phyloP scores from a whole-genome alignment of 371 early-diverging fungal species.

The Mucor velutinosus region DNA sequence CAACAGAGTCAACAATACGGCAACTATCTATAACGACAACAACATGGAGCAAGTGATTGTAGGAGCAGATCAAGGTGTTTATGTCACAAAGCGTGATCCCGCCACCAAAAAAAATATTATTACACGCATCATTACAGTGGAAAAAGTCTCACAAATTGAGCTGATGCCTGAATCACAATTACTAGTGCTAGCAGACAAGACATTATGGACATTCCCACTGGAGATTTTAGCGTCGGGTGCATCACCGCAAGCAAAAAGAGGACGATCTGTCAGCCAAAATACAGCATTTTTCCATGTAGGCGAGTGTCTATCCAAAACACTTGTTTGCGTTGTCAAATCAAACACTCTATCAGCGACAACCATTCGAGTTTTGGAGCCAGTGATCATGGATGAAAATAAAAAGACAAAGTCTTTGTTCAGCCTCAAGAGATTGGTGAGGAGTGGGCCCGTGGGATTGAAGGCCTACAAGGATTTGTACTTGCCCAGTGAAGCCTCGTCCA shows the following conservation, averaged over 20 bases:
- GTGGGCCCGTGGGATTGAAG: slow-evolving; percentile 56
- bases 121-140: slow-evolving; percentile 67
- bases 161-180: slow-evolving; percentile 73
- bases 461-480: slow-evolving; percentile 89
- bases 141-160: slow-evolving; percentile 85
- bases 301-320: slow-evolving; percentile 51
- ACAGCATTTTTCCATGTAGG: slow-evolving; percentile 80
- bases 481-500: slow-evolving; percentile 82
- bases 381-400: slow-evolving; percentile 53
- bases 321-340: slow-evolving; percentile 77
- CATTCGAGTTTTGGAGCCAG: slow-evolving; percentile 79
- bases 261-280: slow-evolving; percentile 73
- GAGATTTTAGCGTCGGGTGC: slow-evolving; percentile 71
- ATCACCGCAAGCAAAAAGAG: slow-evolving; percentile 25
- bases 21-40: slow-evolving; percentile 2
- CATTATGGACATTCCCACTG: slow-evolving; percentile 73
- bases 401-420: slow-evolving; percentile 17
- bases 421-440: slow-evolving; percentile 51
- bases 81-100: slow-evolving; percentile 23
- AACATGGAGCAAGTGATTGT: slow-evolving; percentile 33
- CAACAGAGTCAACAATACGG: slow-evolving; percentile 40
- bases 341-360: slow-evolving; percentile 67
- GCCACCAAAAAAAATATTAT: slow-evolving; percentile 28
- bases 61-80: slow-evolving; percentile 53
- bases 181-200: slow-evolving; percentile 83